Conservation (phyloP, 257 asterid species). For the Penstemon barbatus region DNA sequence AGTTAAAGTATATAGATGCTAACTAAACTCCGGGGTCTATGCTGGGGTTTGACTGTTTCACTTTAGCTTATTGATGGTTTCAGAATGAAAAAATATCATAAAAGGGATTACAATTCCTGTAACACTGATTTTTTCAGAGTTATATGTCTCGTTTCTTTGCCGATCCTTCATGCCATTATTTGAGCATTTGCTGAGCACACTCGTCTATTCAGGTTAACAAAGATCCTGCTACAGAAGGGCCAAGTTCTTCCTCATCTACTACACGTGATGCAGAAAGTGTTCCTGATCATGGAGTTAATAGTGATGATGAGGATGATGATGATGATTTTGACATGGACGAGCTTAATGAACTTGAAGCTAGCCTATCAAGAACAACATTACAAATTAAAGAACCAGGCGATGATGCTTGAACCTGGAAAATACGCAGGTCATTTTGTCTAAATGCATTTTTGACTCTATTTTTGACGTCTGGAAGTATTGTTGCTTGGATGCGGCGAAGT, state of each 20-base stretch:
- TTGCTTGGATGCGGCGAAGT: slow-evolving; percentile 12
- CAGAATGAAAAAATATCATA: no score
- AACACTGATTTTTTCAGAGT: no score
- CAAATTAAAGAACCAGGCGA: slow-evolving; percentile 57
- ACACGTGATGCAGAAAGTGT: slow-evolving; percentile 35
- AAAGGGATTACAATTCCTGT: no score
- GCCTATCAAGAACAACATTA: slow-evolving; percentile 67
- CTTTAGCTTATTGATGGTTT: no score
- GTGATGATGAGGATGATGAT: slow-evolving; percentile 53
- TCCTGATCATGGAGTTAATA: slow-evolving; percentile 29
- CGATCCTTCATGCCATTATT: slow-evolving; percentile 6
- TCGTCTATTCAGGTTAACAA: slow-evolving; percentile 50
- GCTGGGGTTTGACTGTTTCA: no score
- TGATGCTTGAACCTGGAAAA: slow-evolving; percentile 31
- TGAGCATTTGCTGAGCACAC: slow-evolving; percentile 1
- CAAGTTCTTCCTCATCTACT: slow-evolving; percentile 70
- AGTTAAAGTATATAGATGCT: no score
- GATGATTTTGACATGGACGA: slow-evolving; percentile 88
- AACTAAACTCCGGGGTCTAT: no score
- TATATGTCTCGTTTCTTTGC: background rate
- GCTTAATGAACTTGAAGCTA: slow-evolving; percentile 85
- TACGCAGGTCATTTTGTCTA: slow-evolving; percentile 6
- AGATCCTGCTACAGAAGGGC: slow-evolving; percentile 43
- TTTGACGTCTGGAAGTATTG: slow-evolving; percentile 4
- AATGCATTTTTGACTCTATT: slow-evolving; percentile 31